These are phyloP conservation scores for Melampsora americana DNA, from an alignment of 1,284 basidiomycete genomes.

Conservation along the genomic window DNA sequence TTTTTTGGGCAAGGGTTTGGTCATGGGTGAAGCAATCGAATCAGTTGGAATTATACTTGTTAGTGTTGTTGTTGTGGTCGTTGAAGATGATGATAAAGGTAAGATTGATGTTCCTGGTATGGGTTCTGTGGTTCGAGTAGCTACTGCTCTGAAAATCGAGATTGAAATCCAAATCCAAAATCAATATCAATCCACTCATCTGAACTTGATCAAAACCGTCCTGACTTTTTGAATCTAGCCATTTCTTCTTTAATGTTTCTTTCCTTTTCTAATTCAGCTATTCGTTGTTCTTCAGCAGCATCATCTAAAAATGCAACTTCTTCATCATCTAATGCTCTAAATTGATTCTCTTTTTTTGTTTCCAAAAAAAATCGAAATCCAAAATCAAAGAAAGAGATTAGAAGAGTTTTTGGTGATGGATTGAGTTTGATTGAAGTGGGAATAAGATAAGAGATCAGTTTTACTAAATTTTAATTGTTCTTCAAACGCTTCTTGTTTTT, in stretches of 20 bases:
- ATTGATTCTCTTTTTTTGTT: constrained; percentile 35
- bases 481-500: constrained; percentile 43
- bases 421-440: too few species aligned
- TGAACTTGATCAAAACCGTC: too few species aligned
- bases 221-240: constrained; percentile 38
- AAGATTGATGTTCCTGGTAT: neutral
- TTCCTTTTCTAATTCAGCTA: constrained; percentile 30
- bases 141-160: constrained; percentile 26
- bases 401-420: neutral
- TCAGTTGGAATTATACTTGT: neutral
- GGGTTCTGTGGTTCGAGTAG: constrained; percentile 12
- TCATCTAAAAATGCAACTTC: constrained; percentile 43
- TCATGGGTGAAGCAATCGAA: neutral
- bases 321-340: constrained; percentile 41
- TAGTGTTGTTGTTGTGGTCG: neutral
- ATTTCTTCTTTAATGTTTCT: constrained; percentile 30
- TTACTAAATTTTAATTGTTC: constrained; percentile 43
- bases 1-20: constrained; percentile 32
- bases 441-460: neutral
- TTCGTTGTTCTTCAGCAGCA: constrained; percentile 33
- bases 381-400: neutral
- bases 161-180: neutral
- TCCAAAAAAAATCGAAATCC: neutral
- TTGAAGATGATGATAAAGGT: too few species aligned
- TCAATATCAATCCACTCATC: too few species aligned